Conservation (phyloP, 805 yeast genomes). For the Saturnispora dispora region DNA sequence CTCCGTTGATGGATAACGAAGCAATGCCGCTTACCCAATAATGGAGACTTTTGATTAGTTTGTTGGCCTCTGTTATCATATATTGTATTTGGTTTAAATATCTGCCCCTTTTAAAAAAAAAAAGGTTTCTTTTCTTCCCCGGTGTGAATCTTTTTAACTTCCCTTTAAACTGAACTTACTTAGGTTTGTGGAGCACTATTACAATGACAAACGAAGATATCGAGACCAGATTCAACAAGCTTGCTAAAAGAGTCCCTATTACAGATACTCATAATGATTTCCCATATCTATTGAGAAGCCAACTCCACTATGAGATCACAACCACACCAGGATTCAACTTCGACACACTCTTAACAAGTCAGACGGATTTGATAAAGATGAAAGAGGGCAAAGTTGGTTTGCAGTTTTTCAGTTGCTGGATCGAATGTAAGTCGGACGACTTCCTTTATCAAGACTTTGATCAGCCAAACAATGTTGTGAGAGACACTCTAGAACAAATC, state of each 20-base stretch:
- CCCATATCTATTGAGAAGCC: slow-evolving; percentile 38
- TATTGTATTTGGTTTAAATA: not conserved
- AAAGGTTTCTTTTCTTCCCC: not conserved
- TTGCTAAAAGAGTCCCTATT: slow-evolving; percentile 27
- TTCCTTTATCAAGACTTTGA: slow-evolving; percentile 37
- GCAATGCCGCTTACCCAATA: not conserved
- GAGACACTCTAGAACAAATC: slow-evolving; percentile 47
- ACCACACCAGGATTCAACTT: slow-evolving; percentile 23
- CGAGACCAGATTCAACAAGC: slow-evolving; percentile 14
- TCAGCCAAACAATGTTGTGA: slow-evolving; percentile 33
- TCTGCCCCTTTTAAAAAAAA: not conserved
- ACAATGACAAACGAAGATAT: slow-evolving; percentile 12
- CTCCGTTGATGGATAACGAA: not conserved
- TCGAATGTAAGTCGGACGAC: slow-evolving; percentile 37
- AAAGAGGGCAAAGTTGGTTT: slow-evolving; percentile 37
- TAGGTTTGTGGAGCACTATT: not conserved
- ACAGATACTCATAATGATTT: slow-evolving; percentile 47
- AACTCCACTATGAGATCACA: slow-evolving; percentile 31
- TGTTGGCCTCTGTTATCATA: not conserved
- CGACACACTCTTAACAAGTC: slow-evolving; percentile 31
- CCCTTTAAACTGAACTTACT: not conserved
- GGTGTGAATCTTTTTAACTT: not conserved
- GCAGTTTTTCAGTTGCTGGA: slow-evolving; percentile 43
- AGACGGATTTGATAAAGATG: slow-evolving; percentile 37
- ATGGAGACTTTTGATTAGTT: not conserved